Percentiles rank a stretch among this genome's conserved stretches.
Conservation (phyloP, 2,329 filamentous ascomycete species). For the Colletotrichum sp. region DNA sequence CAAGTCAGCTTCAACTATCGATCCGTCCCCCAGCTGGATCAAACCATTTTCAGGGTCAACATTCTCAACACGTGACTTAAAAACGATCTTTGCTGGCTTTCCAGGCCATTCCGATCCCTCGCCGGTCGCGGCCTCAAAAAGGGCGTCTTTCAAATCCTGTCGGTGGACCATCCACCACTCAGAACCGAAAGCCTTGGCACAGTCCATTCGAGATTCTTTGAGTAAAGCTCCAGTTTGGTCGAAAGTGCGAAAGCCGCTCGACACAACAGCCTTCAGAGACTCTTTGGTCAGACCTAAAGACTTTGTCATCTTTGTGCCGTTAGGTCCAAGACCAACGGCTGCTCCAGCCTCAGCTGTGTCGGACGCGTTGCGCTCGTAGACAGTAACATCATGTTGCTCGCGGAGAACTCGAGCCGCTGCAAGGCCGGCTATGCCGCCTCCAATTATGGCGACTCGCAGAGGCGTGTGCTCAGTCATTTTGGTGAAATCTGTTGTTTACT, state of each 20-base stretch:
- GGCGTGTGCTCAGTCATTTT: background rate
- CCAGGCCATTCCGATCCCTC: background rate
- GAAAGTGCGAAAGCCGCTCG: background rate
- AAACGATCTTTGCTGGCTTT: background rate
- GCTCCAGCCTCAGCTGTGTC: background rate
- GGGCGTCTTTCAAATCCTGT: background rate
- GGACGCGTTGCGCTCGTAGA: background rate
- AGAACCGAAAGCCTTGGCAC: background rate
- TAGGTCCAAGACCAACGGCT: background rate
- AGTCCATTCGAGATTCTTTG: background rate
- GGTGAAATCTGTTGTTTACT: background rate
- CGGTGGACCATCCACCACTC: background rate
- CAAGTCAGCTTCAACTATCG: background rate
- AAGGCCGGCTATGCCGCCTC: background rate
- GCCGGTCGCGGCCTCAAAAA: background rate
- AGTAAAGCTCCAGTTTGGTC: background rate
- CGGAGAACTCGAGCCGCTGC: background rate
- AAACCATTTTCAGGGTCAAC: background rate
- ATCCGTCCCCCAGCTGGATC: background rate
- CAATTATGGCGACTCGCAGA: background rate
- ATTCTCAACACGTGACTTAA: background rate
- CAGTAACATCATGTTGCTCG: background rate
- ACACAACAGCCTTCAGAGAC: background rate
- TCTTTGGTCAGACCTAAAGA: background rate
- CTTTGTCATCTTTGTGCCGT: background rate